A percentile compares a stretch with the other conserved stretches of the same genome.
Evolutionary conservation across 1,139 yeast genomes (phyloP).

Genomic region (Candida buenavistaensis): DNA sequence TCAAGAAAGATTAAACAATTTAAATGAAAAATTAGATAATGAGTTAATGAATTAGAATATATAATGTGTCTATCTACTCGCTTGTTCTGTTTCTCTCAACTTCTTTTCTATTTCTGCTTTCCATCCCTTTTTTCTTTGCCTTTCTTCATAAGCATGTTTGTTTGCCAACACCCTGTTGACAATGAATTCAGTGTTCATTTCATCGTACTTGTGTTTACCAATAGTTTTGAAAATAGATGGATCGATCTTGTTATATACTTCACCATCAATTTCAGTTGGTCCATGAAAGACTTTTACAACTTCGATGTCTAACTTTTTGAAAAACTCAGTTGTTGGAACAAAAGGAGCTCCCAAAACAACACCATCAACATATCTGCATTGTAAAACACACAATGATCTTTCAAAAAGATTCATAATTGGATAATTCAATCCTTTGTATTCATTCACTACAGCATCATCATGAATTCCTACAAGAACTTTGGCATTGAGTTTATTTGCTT

Average conservation of each 20-base stretch:
- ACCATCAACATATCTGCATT: conserved; percentile 82
- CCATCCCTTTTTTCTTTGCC: conserved; percentile 80
- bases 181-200: conserved; percentile 63
- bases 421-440: conserved; percentile 62
- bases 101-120: conserved; percentile 46
- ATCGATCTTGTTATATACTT: conserved; percentile 42
- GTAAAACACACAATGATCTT: conserved; percentile 82
- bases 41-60: conserved; percentile 11
- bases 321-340: conserved; percentile 41
- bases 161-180: conserved; percentile 67
- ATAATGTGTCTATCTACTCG: neutral
- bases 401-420: conserved; percentile 90
- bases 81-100: conserved; percentile 22
- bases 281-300: conserved; percentile 62
- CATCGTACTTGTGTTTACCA: conserved; percentile 57
- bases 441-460: conserved; percentile 60
- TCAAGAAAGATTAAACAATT: conserved; percentile 26
- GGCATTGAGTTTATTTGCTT: conserved; percentile 37
- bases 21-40: conserved; percentile 26
- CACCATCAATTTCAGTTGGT: conserved; percentile 45
- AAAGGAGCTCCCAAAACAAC: conserved; percentile 71
- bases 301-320: conserved; percentile 31
- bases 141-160: conserved; percentile 69
- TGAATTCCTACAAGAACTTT: conserved; percentile 69
- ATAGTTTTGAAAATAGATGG: conserved; percentile 37